phyloP scores from a whole-genome alignment of 2,329 filamentous ascomycete species.

The Alternaria angustiovoidea region DNA sequence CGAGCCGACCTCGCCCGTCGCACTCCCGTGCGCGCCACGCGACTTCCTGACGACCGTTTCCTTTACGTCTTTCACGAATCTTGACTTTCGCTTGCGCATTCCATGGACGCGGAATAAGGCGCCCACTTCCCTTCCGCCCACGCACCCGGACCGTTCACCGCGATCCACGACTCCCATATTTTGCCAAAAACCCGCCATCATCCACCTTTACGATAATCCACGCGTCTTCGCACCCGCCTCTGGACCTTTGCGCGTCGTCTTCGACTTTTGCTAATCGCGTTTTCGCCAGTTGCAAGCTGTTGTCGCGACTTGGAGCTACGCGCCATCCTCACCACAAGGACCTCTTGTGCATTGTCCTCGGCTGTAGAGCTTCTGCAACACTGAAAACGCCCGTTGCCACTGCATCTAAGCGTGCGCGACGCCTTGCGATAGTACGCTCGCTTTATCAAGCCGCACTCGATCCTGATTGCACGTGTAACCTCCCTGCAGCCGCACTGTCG shows the following conservation, averaged over 20 bases:
- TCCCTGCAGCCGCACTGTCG: conserved; percentile 44
- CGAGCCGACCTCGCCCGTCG: conserved; percentile 35
- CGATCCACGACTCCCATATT: conserved; percentile 25
- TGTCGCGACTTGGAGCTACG: conserved; percentile 30
- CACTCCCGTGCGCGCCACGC: conserved; percentile 35
- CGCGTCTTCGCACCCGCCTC: conserved; percentile 14
- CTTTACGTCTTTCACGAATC: conserved; percentile 29
- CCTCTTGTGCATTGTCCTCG: conserved; percentile 29
- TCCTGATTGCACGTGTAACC: conserved; percentile 44
- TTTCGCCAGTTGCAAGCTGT: conserved; percentile 18
- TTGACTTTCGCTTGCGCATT: conserved; percentile 22
- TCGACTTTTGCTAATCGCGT: conserved; percentile 15
- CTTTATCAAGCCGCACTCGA: conserved; percentile 30
- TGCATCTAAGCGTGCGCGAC: conserved; percentile 30
- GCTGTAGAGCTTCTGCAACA: conserved; percentile 27
- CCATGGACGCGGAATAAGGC: conserved; percentile 29
- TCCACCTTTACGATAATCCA: conserved; percentile 16
- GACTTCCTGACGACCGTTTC: conserved; percentile 31
- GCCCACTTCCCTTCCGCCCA: conserved; percentile 31
- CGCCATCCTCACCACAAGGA: conserved; percentile 28
- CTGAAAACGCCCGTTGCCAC: conserved; percentile 13
- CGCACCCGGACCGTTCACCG: conserved; percentile 25
- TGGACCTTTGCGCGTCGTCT: conserved; percentile 15
- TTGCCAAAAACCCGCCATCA: conserved; percentile 12
- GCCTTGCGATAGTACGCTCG: conserved; percentile 26